phyloP scores from a whole-genome alignment of 345 rosid genomes.

The Hibiscus tridactylites region DNA sequence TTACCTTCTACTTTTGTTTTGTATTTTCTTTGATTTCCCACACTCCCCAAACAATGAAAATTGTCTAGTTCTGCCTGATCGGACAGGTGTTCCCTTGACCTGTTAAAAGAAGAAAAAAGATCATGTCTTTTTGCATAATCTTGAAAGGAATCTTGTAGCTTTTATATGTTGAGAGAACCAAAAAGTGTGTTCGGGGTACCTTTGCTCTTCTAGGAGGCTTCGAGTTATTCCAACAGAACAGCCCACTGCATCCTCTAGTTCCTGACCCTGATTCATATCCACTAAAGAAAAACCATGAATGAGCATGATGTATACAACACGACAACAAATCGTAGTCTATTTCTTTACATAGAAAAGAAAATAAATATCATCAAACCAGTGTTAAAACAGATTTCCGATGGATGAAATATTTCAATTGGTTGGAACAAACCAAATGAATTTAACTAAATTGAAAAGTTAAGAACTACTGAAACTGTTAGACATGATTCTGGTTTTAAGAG shows the following conservation, averaged over 20 bases:
- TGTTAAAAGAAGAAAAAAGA: conserved; percentile 16
- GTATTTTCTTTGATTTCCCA: conserved; percentile 52
- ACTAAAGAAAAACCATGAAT: conserved; percentile 31
- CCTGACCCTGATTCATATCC: conserved; percentile 82
- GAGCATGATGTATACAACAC: neutral
- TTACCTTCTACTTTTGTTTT: conserved; percentile 42
- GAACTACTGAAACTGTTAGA: too few relatives aligned
- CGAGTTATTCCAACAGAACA: conserved; percentile 73
- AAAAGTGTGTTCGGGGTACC: conserved; percentile 26
- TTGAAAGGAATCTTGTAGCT: neutral
- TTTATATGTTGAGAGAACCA: neutral
- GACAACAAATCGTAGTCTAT: neutral
- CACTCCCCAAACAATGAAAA: conserved; percentile 65
- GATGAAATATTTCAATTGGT: neutral
- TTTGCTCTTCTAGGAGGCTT: conserved; percentile 42
- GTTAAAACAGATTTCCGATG: neutral
- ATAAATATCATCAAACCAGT: neutral
- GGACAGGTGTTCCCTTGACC: conserved; percentile 47
- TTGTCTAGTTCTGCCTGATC: conserved; percentile 30
- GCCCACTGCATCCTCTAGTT: conserved; percentile 63
- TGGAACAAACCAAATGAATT: too few relatives aligned
- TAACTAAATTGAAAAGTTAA: too few relatives aligned
- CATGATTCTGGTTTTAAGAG: too few relatives aligned
- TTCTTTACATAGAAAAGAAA: neutral
- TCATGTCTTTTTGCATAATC: neutral